Evolutionary conservation across 108 stramenopile genomes (phyloP), one percentile per base, ranked within the genome.

Genomic region (Aurantiochytrium sp.): DNA sequence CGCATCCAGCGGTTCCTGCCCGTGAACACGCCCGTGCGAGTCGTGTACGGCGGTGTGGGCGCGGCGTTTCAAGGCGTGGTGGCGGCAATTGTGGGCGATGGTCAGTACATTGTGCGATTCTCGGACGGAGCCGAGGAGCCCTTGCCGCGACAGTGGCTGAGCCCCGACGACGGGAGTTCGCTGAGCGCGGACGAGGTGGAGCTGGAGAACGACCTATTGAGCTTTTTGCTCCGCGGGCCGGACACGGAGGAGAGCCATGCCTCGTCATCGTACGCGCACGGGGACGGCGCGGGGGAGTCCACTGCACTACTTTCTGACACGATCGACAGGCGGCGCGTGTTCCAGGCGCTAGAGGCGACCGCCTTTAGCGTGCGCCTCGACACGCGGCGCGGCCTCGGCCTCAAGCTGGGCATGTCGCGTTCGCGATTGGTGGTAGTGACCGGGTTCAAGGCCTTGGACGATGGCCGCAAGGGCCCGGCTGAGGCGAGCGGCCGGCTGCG

Each of bases 41-140:
- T 81, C 17, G 45, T 48, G 12, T 81, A 81, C 2, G 73, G 45
- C 24, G 73, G 73, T 24, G 73, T 27, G 6, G 73, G 73, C 6
- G 73, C 45, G n/a, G 73, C 73, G 12, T 81, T 81, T 48, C 73
- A 81, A 24, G 73, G 73, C n/a, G 42, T 41, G 17, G 45, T 81
- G 6, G 39, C 73, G n/a, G 45, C 42, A 12, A 48, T 81, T 81
- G 42, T 41, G 50, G 45, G 73, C 8, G 73, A 81, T 48, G 73
- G 73, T 6, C 39, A 48, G 27, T 81, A 81, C 73, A 81, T 48
- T 41, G 73, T 81, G 12, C 42, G 42, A 2, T 81, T 81, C 24
- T 48, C 42, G n/a, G 73, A 81, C 32, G 73, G 73, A 6, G 45
- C 73, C 12, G 73, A 81, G 73, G 73, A 81, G 24, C 45, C 42